phyloP scores from a whole-genome alignment of 2,329 filamentous ascomycete genomes.

The Stachybotrys chartarum region DNA sequence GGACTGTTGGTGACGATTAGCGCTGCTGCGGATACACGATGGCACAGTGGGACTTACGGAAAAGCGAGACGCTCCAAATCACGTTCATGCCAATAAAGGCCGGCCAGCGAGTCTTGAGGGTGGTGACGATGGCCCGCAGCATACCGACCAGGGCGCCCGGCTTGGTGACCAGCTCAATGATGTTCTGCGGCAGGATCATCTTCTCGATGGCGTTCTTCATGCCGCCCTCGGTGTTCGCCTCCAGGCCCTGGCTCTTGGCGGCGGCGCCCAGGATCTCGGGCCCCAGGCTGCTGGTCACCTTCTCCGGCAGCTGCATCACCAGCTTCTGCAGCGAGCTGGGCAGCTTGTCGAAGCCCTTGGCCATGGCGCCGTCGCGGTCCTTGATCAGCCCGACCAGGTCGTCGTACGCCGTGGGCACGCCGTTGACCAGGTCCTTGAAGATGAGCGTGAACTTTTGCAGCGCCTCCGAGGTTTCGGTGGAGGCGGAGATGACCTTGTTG shows the following conservation, averaged over 20 bases:
- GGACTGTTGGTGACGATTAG: constrained; percentile 41
- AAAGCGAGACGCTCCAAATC: constrained; percentile 81
- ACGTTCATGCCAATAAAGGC: constrained; percentile 88
- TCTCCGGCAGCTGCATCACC: constrained; percentile 75
- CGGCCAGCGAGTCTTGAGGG: constrained; percentile 80
- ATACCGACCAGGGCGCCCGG: constrained; percentile 80
- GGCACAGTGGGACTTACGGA: constrained; percentile 51
- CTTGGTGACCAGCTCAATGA: constrained; percentile 77
- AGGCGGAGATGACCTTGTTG: constrained; percentile 78
- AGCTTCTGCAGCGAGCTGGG: constrained; percentile 78
- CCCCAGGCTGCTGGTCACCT: constrained; percentile 66
- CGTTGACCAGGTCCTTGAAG: constrained; percentile 86
- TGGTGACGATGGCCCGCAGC: constrained; percentile 84
- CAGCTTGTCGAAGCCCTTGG: constrained; percentile 56
- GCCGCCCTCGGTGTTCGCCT: constrained; percentile 45
- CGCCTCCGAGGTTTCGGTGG: constrained; percentile 75
- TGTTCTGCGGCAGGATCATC: constrained; percentile 60
- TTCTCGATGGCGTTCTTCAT: constrained; percentile 58
- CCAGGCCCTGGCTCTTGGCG: constrained; percentile 64
- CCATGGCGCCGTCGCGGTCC: constrained; percentile 54
- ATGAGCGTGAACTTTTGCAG: constrained; percentile 80
- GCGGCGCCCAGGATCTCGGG: constrained; percentile 78
- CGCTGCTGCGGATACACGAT: not conserved
- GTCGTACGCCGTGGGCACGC: constrained; percentile 86
- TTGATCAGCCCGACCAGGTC: constrained; percentile 66